Conservation (phyloP, 2,329 filamentous ascomycete species). For the Fusarium continuum region DNA sequence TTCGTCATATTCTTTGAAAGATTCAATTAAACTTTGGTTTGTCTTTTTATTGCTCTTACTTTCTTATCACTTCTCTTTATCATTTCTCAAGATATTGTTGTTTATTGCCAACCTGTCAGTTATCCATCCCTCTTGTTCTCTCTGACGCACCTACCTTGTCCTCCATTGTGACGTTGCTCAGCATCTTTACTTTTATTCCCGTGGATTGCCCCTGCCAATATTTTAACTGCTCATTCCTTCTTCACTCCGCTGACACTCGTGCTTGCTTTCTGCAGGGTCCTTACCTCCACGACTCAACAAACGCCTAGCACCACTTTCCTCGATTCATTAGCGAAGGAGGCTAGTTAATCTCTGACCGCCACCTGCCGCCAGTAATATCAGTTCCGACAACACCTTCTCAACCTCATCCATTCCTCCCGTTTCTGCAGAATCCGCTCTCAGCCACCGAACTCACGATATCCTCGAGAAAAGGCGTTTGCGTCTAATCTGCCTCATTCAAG, state of each 20-base stretch:
- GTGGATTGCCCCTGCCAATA: slow-evolving; percentile 8
- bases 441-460: slow-evolving; percentile 13
- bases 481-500: background rate
- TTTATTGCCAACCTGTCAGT: slow-evolving; percentile 13
- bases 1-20: slow-evolving; percentile 29
- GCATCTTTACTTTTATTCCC: slow-evolving; percentile 6
- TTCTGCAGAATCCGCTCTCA: slow-evolving; percentile 5
- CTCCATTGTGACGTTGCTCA: slow-evolving; percentile 29
- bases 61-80: background rate
- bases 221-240: slow-evolving; percentile 8
- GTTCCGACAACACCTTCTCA: slow-evolving; percentile 4
- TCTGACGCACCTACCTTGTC: background rate
- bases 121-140: background rate
- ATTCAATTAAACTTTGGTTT: slow-evolving; percentile 11
- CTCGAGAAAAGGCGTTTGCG: background rate
- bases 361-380: slow-evolving; percentile 18
- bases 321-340: slow-evolving; percentile 15
- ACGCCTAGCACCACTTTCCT: background rate
- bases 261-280: slow-evolving; percentile 11
- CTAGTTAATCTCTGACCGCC: slow-evolving; percentile 34
- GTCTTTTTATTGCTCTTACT: slow-evolving; percentile 8
- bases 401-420: slow-evolving; percentile 8
- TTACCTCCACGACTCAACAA: slow-evolving; percentile 7
- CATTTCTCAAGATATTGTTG: background rate
- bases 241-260: slow-evolving; percentile 16